Percentiles rank a stretch among this genome's conserved stretches.
phyloP scores from a whole-genome alignment of 257 asterid species.

The Anisodus tanguticus region DNA sequence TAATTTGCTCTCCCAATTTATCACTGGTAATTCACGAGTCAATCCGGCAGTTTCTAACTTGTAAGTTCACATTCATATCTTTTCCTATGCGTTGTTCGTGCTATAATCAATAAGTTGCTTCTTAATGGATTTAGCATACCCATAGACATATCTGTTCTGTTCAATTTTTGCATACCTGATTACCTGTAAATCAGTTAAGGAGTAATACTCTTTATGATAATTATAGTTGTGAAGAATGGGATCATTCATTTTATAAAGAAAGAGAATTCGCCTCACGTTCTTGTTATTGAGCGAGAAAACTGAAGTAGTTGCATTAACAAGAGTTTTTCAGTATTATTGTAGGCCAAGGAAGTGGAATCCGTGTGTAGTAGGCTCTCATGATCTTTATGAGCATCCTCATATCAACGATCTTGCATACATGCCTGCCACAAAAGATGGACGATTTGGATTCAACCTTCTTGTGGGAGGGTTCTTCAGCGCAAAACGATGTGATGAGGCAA shows the following conservation, averaged over 20 bases:
- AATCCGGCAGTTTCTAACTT: conserved; percentile 86
- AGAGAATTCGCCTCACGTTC: not conserved
- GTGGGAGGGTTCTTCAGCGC: conserved; percentile 96
- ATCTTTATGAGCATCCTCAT: too few relatives aligned
- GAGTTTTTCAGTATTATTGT: conserved; percentile 28
- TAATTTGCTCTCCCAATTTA: conserved; percentile 73
- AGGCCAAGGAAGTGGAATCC: conserved; percentile 99
- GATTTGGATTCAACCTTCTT: conserved; percentile 81
- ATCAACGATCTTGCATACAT: conserved; percentile 93
- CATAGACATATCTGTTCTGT: not conserved
- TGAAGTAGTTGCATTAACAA: not conserved
- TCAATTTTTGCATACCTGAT: not conserved
- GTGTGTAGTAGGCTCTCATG: conserved; percentile 92
- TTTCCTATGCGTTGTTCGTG: not conserved
- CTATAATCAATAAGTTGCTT: not conserved
- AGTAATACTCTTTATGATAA: not conserved
- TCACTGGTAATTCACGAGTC: conserved; percentile 80
- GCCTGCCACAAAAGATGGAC: conserved; percentile 86
- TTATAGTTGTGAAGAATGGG: not conserved
- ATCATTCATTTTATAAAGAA: not conserved
- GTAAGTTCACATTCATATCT: conserved; percentile 50
- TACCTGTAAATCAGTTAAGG: not conserved
- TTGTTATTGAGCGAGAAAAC: not conserved
- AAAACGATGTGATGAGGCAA: conserved; percentile 92
- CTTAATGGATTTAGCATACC: not conserved